phyloP scores from a whole-genome alignment of 768 basidiomycete species.

The Solioccasus polychromus region DNA sequence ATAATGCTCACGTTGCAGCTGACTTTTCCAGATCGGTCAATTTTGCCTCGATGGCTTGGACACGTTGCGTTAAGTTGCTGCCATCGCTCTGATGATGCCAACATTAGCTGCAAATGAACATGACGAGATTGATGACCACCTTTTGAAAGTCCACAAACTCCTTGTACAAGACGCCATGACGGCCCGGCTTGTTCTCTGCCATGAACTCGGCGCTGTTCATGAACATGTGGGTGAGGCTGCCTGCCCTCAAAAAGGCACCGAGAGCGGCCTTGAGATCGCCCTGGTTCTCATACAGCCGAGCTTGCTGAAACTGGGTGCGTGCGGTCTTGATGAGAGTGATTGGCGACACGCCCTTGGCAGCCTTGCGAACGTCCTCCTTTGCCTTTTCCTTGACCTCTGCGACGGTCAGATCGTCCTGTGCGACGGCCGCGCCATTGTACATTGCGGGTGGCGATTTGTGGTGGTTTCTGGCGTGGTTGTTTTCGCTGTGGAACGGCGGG shows the following conservation, averaged over 20 bases:
- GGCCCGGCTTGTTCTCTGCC: slow-evolving; percentile 45
- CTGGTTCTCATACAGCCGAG: slow-evolving; percentile 48
- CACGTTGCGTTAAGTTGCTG: slow-evolving; percentile 36
- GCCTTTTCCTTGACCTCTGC: slow-evolving; percentile 49
- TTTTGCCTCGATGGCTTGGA: slow-evolving; percentile 44
- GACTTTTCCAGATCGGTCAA: slow-evolving; percentile 46
- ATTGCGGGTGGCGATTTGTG: slow-evolving; percentile 28
- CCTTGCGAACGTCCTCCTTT: slow-evolving; percentile 46
- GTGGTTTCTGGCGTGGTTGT: slow-evolving; percentile 14
- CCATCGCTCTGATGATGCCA: slow-evolving; percentile 35
- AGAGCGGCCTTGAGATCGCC: slow-evolving; percentile 65
- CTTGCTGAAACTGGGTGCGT: slow-evolving; percentile 51
- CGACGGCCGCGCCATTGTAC: slow-evolving; percentile 36
- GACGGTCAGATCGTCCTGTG: slow-evolving; percentile 34
- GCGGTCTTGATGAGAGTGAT: slow-evolving; percentile 62
- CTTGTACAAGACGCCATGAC: slow-evolving; percentile 54
- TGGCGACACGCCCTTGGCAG: slow-evolving; percentile 58
- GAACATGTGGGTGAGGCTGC: slow-evolving; percentile 52
- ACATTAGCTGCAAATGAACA: slow-evolving; percentile 9
- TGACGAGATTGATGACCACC: slow-evolving; percentile 40
- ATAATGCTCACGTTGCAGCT: slow-evolving; percentile 26
- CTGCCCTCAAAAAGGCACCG: slow-evolving; percentile 58
- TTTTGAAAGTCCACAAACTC: slow-evolving; percentile 64
- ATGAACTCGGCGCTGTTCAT: slow-evolving; percentile 60
- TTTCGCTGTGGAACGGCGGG: slow-evolving; percentile 26